A percentile compares a stretch with the other conserved stretches of the same genome.
Evolutionary conservation across 495 filamentous ascomycete genomes (phyloP).

Genomic region (Neurospora intermedia): DNA sequence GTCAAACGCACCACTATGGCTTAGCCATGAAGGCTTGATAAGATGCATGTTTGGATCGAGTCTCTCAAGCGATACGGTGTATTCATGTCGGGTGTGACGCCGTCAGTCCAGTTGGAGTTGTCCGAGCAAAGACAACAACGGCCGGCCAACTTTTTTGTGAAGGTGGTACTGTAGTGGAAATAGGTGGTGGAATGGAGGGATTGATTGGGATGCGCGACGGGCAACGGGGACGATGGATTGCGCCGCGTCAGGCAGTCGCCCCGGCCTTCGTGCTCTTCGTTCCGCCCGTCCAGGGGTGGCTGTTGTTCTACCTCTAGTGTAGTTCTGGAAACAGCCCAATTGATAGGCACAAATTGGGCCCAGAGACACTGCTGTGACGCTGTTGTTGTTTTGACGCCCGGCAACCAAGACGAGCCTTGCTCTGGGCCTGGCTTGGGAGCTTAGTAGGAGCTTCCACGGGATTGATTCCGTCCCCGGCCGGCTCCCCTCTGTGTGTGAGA

Average conservation of each 20-base stretch:
- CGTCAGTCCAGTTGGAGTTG: not conserved
- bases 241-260: slow-evolving; percentile 1
- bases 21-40: slow-evolving; percentile 89
- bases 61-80: slow-evolving; percentile 10
- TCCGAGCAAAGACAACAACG: not conserved
- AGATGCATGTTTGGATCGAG: slow-evolving; percentile 53
- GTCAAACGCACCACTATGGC: slow-evolving; percentile 61
- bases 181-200: not conserved
- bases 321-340: not conserved
- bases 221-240: slow-evolving; percentile 1
- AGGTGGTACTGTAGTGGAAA: slow-evolving; percentile 1
- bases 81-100: slow-evolving; percentile 18
- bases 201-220: slow-evolving; percentile 7
- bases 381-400: not conserved
- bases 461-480: not conserved
- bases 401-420: not conserved
- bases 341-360: not conserved
- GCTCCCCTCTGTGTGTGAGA: not conserved
- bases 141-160: not conserved
- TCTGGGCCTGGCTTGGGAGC: not conserved
- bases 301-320: not conserved
- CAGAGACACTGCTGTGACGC: not conserved
- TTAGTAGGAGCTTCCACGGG: not conserved
- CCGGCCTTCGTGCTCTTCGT: not conserved
- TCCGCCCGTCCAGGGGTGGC: not conserved